Evolutionary conservation across 2,329 filamentous ascomycete genomes (phyloP).

Genomic region (Claviceps fusiformis): DNA sequence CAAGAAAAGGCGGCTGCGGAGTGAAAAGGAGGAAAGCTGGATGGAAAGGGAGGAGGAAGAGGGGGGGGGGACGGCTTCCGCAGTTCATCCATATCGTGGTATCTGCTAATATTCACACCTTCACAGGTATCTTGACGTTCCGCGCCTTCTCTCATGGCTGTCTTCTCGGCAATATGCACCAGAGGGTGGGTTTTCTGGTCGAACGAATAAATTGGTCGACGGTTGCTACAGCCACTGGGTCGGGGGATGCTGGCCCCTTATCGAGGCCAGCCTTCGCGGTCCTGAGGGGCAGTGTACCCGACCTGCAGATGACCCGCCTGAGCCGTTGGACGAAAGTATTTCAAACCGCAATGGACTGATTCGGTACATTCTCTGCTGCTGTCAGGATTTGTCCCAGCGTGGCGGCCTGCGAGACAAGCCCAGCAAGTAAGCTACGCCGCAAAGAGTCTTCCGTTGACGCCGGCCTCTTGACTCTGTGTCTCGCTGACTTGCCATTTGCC

Average conservation of each 20-base stretch:
- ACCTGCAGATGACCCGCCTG: conserved; percentile 15
- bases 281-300: conserved; percentile 21
- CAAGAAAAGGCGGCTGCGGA: not conserved
- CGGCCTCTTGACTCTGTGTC: no score
- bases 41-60: not conserved
- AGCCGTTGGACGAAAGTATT: conserved; percentile 30
- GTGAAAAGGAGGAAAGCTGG: not conserved
- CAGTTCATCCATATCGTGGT: not conserved
- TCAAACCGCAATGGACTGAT: conserved; percentile 78
- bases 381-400: conserved; percentile 55
- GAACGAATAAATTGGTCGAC: conserved; percentile 95
- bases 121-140: conserved; percentile 59
- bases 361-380: conserved; percentile 80
- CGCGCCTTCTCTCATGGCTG: conserved; percentile 71
- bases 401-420: conserved; percentile 92
- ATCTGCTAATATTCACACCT: conserved; percentile 19
- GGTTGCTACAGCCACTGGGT: conserved; percentile 99
- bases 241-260: conserved; percentile 82
- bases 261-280: conserved; percentile 63
- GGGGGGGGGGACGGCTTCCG: not conserved
- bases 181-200: conserved; percentile 83
- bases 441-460: not conserved
- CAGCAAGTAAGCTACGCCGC: conserved; percentile 49
- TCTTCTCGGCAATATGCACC: conserved; percentile 79
- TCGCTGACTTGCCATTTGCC: conserved; percentile 3